Conservation (phyloP, 169 alveolate genomes). For the Cardiosporidium cionae region DNA sequence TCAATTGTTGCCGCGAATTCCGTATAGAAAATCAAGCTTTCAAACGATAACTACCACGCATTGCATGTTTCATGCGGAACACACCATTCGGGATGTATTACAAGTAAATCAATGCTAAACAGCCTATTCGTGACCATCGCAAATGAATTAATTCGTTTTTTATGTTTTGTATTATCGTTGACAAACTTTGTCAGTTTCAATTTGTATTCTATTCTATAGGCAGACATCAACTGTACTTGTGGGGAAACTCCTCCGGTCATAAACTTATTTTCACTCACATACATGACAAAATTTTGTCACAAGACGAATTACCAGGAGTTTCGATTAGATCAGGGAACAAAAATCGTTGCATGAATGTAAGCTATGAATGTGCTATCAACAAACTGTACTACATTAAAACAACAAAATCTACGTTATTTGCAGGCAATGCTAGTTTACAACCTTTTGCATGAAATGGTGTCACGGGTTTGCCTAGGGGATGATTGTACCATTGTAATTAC, state of each 20-base stretch:
- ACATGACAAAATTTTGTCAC: slow-evolving; percentile 51
- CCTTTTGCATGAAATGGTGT: too few relatives aligned
- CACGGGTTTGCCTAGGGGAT: too few relatives aligned
- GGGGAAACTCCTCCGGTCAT: slow-evolving; percentile 78
- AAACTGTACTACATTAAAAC: too few relatives aligned
- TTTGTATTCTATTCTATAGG: slow-evolving; percentile 9
- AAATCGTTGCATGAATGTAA: slow-evolving; percentile 32
- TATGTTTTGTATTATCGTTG: neutral
- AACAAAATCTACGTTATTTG: too few relatives aligned
- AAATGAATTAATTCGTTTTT: neutral
- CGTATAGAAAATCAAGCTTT: too few relatives aligned
- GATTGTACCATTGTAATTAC: too few relatives aligned
- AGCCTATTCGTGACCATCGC: neutral
- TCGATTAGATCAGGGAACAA: slow-evolving; percentile 62
- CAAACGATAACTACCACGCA: too few relatives aligned
- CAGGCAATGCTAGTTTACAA: too few relatives aligned
- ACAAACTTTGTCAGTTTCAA: neutral
- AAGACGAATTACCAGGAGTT: slow-evolving; percentile 66
- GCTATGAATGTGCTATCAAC: too few relatives aligned
- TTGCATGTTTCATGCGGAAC: neutral
- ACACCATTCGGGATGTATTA: neutral
- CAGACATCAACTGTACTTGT: slow-evolving; percentile 55
- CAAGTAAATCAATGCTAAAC: neutral
- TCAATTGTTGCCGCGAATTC: neutral
- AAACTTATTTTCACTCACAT: slow-evolving; percentile 64